These are phyloP conservation scores for Aureobasidium sp. DNA, from an alignment of 2,329 filamentous ascomycete species.

Conservation along the genomic window DNA sequence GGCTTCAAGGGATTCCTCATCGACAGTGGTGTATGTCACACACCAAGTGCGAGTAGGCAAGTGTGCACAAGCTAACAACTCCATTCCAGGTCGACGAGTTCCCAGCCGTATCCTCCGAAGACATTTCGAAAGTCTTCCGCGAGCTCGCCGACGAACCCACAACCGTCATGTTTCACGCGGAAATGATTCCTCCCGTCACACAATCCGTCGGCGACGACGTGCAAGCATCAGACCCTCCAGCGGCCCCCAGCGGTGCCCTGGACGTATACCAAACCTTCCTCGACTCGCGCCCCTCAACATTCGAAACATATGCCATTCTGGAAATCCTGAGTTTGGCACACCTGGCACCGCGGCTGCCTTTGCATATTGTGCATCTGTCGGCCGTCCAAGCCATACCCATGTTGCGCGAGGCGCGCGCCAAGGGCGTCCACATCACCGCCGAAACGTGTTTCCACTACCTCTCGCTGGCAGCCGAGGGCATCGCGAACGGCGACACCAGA, in stretches of 20 bases:
- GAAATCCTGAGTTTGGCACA: conserved; percentile 76
- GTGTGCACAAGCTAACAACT: conserved; percentile 16
- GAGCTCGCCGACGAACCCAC: conserved; percentile 74
- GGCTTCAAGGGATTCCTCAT: conserved; percentile 98
- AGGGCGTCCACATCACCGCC: conserved; percentile 77
- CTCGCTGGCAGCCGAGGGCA: conserved; percentile 70
- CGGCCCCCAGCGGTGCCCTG: conserved; percentile 61
- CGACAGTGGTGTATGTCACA: conserved; percentile 72
- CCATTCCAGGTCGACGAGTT: conserved; percentile 75
- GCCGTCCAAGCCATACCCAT: conserved; percentile 41
- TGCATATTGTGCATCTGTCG: conserved; percentile 92
- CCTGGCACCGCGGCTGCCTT: conserved; percentile 67
- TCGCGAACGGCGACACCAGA: conserved; percentile 75
- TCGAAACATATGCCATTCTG: conserved; percentile 84
- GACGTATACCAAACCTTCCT: conserved; percentile 84
- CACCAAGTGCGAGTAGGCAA: background rate
- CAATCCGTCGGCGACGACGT: conserved; percentile 71
- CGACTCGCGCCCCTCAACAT: conserved; percentile 75
- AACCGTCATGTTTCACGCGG: conserved; percentile 97
- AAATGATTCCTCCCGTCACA: conserved; percentile 88
- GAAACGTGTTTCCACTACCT: conserved; percentile 97
- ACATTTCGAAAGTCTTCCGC: conserved; percentile 71
- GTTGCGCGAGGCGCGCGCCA: conserved; percentile 53
- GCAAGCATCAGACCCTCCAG: conserved; percentile 56
- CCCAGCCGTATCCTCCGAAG: conserved; percentile 71